Percentiles rank a stretch among this genome's conserved stretches.
These are phyloP conservation scores for Coemansia sp. DNA, from an alignment of 192 early-diverging fungal species.

Conservation along the genomic window DNA sequence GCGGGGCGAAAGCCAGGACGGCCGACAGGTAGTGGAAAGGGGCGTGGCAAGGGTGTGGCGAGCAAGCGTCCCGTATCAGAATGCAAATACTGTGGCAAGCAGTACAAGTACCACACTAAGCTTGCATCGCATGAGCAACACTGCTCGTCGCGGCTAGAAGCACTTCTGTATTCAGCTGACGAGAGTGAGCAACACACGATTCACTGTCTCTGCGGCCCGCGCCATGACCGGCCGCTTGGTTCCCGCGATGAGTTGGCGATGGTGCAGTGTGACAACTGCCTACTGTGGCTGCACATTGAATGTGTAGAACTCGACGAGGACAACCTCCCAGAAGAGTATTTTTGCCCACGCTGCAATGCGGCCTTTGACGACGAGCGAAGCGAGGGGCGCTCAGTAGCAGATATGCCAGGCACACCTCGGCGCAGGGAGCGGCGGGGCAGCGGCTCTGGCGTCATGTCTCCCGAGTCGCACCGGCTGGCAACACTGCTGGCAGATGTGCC, in stretches of 20 bases:
- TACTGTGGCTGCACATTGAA: slow-evolving; percentile 69
- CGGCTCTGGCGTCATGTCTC: slow-evolving; percentile 32
- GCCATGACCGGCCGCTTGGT: slow-evolving; percentile 37
- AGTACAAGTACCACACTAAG: slow-evolving; percentile 62
- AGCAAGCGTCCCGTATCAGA: slow-evolving; percentile 40
- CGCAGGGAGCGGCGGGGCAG: slow-evolving; percentile 11
- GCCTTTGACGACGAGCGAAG: slow-evolving; percentile 9
- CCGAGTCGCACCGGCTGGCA: slow-evolving; percentile 42
- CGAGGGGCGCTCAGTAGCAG: background rate
- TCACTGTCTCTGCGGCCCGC: slow-evolving; percentile 52
- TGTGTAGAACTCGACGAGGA: slow-evolving; percentile 64
- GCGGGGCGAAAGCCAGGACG: slow-evolving; percentile 16
- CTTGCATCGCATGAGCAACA: slow-evolving; percentile 62
- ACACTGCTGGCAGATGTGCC: slow-evolving; percentile 43
- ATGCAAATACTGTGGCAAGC: slow-evolving; percentile 65
- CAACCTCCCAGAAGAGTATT: slow-evolving; percentile 61
- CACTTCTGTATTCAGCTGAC: slow-evolving; percentile 50
- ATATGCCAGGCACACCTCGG: slow-evolving; percentile 20
- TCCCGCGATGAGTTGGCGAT: slow-evolving; percentile 57
- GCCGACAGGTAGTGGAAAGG: slow-evolving; percentile 2
- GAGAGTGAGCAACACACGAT: slow-evolving; percentile 56
- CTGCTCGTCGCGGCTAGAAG: slow-evolving; percentile 56
- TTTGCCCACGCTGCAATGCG: slow-evolving; percentile 58
- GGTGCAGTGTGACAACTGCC: slow-evolving; percentile 75
- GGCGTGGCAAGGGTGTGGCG: slow-evolving; percentile 4